Conservation (phyloP, 768 basidiomycete species). For the Amanita pseudoporphyria region DNA sequence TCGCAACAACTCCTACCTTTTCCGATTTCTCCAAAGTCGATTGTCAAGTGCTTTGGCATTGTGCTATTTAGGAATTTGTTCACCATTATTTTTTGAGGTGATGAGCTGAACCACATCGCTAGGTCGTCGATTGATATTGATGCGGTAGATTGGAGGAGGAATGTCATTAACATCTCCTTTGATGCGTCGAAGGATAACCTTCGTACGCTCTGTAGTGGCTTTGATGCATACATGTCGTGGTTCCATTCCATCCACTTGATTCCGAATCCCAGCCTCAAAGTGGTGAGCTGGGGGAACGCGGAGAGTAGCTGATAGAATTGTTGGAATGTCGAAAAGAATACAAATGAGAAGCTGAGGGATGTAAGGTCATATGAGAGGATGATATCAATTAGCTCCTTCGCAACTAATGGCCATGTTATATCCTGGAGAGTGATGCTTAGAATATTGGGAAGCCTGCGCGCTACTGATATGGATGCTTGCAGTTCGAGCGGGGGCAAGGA, state of each 20-base stretch:
- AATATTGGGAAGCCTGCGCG: neutral
- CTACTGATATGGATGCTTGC: neutral
- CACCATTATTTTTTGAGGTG: neutral
- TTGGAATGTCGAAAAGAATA: neutral
- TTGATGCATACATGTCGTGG: neutral
- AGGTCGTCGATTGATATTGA: neutral
- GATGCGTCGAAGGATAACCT: conserved; percentile 1
- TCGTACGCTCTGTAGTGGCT: neutral
- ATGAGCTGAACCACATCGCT: neutral
- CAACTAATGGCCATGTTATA: conserved; percentile 2
- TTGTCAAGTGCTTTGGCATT: conserved; percentile 1
- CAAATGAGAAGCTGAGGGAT: conserved; percentile 1
- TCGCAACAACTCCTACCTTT: neutral
- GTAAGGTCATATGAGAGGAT: conserved; percentile 3
- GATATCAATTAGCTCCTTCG: neutral
- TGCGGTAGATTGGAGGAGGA: neutral
- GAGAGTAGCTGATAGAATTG: neutral
- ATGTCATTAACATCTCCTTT: neutral
- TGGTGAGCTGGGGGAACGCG: neutral
- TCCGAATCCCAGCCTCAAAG: neutral
- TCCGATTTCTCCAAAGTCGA: conserved; percentile 3
- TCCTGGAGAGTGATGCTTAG: neutral
- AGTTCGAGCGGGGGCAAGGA: neutral
- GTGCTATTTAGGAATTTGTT: conserved; percentile 1
- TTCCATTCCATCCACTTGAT: neutral